Conservation (phyloP, 306 rosid species). For the Prunus armeniaca region DNA sequence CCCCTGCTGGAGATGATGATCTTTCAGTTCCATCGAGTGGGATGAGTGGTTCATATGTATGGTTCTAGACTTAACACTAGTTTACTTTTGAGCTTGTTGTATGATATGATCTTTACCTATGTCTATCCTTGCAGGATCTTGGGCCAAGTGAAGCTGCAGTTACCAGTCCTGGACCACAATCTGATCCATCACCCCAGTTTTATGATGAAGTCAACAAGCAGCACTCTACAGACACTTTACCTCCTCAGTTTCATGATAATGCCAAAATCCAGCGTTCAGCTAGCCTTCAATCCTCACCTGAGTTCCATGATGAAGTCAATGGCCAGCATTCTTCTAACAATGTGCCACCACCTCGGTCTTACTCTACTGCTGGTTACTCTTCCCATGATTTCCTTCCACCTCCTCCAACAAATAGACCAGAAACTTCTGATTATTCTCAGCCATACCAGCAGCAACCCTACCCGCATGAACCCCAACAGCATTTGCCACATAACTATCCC, state of each 20-base stretch:
- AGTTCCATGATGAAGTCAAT: slow-evolving; percentile 49
- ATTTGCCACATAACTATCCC: slow-evolving; percentile 52
- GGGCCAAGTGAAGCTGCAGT: slow-evolving; percentile 48
- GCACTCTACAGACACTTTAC: slow-evolving; percentile 16
- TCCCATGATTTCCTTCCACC: slow-evolving; percentile 66
- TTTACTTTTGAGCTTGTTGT: slow-evolving; percentile 8
- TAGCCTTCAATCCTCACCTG: slow-evolving; percentile 37
- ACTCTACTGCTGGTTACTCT: slow-evolving; percentile 52
- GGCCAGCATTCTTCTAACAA: slow-evolving; percentile 46
- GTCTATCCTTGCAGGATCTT: slow-evolving; percentile 56
- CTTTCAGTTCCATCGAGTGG: slow-evolving; percentile 52
- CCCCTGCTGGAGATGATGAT: slow-evolving; percentile 88
- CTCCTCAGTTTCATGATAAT: slow-evolving; percentile 23
- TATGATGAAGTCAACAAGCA: slow-evolving; percentile 39
- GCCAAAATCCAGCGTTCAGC: slow-evolving; percentile 31
- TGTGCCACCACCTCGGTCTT: slow-evolving; percentile 51
- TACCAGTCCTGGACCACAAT: slow-evolving; percentile 42
- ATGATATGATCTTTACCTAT: slow-evolving; percentile 5
- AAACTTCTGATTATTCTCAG: slow-evolving; percentile 54
- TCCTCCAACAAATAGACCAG: slow-evolving; percentile 56
- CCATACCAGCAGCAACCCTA: slow-evolving; percentile 63
- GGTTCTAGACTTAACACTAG: slow-evolving; percentile 23
- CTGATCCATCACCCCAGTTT: slow-evolving; percentile 46
- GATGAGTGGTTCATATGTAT: slow-evolving; percentile 58
- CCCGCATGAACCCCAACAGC: slow-evolving; percentile 64